Percentiles rank a stretch among this genome's conserved stretches.
Evolutionary conservation across 805 yeast species (phyloP).

Genomic region (Ogataea chonburiensis): DNA sequence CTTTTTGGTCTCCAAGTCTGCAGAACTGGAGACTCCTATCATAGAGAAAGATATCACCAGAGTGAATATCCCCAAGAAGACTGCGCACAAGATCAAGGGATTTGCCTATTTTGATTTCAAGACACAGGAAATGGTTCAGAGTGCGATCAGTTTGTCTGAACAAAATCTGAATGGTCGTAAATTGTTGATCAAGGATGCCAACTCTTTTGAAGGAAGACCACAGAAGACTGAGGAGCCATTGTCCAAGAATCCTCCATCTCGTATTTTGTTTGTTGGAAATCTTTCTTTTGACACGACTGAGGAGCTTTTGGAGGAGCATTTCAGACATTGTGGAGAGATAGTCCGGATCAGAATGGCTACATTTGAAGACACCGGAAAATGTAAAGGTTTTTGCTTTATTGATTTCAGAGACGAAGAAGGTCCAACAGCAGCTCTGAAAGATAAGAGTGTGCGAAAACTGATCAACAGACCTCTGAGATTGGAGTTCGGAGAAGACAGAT

Average conservation of each 20-base stretch:
- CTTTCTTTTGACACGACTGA: conserved; percentile 88
- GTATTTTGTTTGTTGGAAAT: conserved; percentile 90
- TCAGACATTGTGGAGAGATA: conserved; percentile 90
- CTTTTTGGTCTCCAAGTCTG: conserved; percentile 55
- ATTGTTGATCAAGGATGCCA: conserved; percentile 76
- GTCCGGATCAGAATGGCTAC: conserved; percentile 90
- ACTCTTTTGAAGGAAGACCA: conserved; percentile 87
- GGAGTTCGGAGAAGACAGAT: conserved; percentile 95
- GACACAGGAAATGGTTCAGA: conserved; percentile 54
- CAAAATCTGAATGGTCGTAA: conserved; percentile 77
- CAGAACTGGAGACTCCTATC: conserved; percentile 29
- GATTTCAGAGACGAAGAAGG: conserved; percentile 81
- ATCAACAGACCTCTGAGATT: conserved; percentile 76
- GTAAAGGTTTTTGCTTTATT: conserved; percentile 93
- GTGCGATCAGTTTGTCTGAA: conserved; percentile 71
- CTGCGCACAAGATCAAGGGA: conserved; percentile 69
- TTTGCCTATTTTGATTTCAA: conserved; percentile 88
- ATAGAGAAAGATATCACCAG: conserved; percentile 64
- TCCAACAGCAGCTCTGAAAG: conserved; percentile 79
- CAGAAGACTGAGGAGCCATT: conserved; percentile 41
- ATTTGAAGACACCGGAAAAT: conserved; percentile 93
- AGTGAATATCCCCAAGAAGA: conserved; percentile 74
- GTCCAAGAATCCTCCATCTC: conserved; percentile 81
- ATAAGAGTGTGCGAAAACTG: conserved; percentile 61
- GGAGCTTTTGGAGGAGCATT: conserved; percentile 73